phyloP scores from a whole-genome alignment of 805 yeast genomes.

The Lachancea kluyveri region DNA sequence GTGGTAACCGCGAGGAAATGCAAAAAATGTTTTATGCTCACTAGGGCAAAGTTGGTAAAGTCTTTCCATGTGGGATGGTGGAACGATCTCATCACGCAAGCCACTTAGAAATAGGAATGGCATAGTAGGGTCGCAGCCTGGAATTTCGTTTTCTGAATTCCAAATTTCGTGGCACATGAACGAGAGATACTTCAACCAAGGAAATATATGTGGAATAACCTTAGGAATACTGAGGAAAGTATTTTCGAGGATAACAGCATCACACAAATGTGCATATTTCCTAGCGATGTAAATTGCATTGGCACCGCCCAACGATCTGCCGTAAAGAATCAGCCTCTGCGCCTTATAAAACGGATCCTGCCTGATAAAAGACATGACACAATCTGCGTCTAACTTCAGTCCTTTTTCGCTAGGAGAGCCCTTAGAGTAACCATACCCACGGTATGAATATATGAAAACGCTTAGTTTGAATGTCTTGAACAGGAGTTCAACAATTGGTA shows the following conservation, averaged over 20 bases:
- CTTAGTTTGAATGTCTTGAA: conserved; percentile 59
- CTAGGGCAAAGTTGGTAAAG: conserved; percentile 50
- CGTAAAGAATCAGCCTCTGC: conserved; percentile 59
- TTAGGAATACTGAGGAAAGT: conserved; percentile 75
- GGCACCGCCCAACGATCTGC: conserved; percentile 93
- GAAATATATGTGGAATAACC: conserved; percentile 69
- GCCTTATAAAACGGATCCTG: conserved; percentile 46
- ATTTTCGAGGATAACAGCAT: conserved; percentile 75
- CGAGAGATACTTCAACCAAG: conserved; percentile 50
- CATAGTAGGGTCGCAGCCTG: conserved; percentile 41
- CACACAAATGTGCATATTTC: conserved; percentile 41
- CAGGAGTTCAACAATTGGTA: conserved; percentile 72
- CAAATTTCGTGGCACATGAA: conserved; percentile 71
- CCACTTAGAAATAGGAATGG: conserved; percentile 75
- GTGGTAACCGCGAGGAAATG: conserved; percentile 60
- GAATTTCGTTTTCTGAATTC: conserved; percentile 66
- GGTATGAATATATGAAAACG: conserved; percentile 77
- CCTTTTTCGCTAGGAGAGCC: conserved; percentile 78
- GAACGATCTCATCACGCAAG: conserved; percentile 79
- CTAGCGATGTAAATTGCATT: conserved; percentile 80
- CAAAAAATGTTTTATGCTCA: conserved; percentile 44
- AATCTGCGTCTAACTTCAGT: conserved; percentile 72
- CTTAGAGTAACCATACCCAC: conserved; percentile 83
- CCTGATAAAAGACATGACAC: conserved; percentile 54
- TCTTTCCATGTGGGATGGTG: conserved; percentile 71